Conservation (phyloP, 768 basidiomycete genomes). For the Suillus subaureus region DNA sequence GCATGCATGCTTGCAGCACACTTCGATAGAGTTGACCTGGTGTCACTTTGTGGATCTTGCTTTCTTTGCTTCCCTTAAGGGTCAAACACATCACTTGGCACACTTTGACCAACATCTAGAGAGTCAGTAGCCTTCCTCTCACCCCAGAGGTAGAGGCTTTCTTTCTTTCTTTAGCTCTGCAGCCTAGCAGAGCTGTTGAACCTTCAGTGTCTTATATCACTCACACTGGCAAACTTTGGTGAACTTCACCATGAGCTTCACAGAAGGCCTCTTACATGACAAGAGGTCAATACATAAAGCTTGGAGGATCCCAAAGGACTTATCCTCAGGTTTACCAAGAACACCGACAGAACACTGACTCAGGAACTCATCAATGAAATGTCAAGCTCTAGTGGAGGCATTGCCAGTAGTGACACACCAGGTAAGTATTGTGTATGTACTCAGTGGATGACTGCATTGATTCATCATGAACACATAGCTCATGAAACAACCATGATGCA, state of each 20-base stretch:
- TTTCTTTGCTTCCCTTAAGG: too few relatives aligned
- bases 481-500: not conserved
- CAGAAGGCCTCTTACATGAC: not conserved
- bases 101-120: too few relatives aligned
- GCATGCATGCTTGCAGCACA: too few relatives aligned
- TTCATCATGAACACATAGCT: not conserved
- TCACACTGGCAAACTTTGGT: not conserved
- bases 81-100: too few relatives aligned
- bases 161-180: too few relatives aligned
- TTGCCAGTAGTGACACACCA: not conserved
- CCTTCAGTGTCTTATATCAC: not conserved
- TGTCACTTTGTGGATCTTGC: too few relatives aligned
- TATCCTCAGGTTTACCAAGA: not conserved
- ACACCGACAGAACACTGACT: not conserved
- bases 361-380: not conserved
- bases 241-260: not conserved
- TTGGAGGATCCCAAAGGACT: not conserved
- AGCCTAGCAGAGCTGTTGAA: too few relatives aligned
- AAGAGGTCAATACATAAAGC: not conserved
- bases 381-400: not conserved
- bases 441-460: not conserved
- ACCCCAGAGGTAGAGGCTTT: too few relatives aligned
- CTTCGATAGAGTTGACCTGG: too few relatives aligned
- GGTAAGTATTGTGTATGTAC: not conserved
- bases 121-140: too few relatives aligned